phyloP scores from a whole-genome alignment of 768 basidiomycete genomes.

The Pleurotus platypus region DNA sequence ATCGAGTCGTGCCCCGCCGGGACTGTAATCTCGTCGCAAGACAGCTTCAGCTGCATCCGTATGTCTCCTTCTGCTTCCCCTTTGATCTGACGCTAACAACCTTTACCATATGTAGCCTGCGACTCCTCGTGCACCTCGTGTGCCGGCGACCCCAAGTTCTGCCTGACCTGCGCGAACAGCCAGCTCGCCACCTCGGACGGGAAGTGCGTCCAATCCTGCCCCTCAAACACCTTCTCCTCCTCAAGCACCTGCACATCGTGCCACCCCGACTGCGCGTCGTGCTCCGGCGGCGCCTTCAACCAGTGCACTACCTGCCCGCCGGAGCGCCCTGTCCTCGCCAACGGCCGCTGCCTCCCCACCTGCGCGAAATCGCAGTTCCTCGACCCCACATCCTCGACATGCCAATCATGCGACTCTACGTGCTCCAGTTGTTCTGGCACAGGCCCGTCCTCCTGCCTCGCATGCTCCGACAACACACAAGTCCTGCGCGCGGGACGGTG shows the following conservation, averaged over 20 bases:
- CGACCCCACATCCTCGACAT: slow-evolving; percentile 56
- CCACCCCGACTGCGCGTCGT: slow-evolving; percentile 80
- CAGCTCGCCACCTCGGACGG: slow-evolving; percentile 62
- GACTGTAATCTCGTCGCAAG: slow-evolving; percentile 66
- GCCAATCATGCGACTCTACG: slow-evolving; percentile 63
- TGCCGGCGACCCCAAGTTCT: slow-evolving; percentile 62
- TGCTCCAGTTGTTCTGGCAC: slow-evolving; percentile 63
- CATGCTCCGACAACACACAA: slow-evolving; percentile 45
- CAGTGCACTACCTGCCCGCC: slow-evolving; percentile 74
- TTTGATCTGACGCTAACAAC: background rate
- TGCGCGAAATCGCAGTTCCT: slow-evolving; percentile 70
- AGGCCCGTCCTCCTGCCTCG: slow-evolving; percentile 50
- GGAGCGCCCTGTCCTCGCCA: slow-evolving; percentile 64
- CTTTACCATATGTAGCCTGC: slow-evolving; percentile 42
- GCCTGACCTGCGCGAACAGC: slow-evolving; percentile 65
- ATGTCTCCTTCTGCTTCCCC: slow-evolving; percentile 14
- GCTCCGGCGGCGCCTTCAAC: slow-evolving; percentile 67
- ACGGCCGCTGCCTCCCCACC: slow-evolving; percentile 73
- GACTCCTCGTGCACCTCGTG: slow-evolving; percentile 73
- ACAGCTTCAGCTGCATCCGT: slow-evolving; percentile 70
- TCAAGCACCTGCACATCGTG: slow-evolving; percentile 66
- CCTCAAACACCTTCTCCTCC: slow-evolving; percentile 60
- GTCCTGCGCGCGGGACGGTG: slow-evolving; percentile 51
- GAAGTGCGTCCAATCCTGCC: slow-evolving; percentile 70
- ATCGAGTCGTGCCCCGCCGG: slow-evolving; percentile 69